These are phyloP conservation scores for Sugiyamaella chiloensis DNA, from an alignment of 805 yeast species.

Conservation along the genomic window DNA sequence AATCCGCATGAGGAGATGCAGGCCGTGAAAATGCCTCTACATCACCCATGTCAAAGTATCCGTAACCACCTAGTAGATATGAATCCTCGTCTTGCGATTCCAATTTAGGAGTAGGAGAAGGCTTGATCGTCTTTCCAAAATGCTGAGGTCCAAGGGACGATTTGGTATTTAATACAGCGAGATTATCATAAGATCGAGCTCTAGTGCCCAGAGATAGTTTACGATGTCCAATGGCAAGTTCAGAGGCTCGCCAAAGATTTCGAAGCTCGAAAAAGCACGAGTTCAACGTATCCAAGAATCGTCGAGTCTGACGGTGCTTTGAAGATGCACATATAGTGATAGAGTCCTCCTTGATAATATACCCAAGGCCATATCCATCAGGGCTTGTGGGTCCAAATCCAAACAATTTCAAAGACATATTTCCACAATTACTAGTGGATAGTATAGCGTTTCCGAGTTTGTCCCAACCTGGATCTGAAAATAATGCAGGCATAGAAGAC, in stretches of 20 bases:
- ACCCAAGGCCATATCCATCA: constrained; percentile 92
- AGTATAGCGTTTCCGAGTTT: constrained; percentile 73
- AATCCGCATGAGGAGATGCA: constrained; percentile 48
- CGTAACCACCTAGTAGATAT: constrained; percentile 74
- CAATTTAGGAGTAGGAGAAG: constrained; percentile 15
- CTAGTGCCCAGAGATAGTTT: constrained; percentile 17
- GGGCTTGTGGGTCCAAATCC: constrained; percentile 91
- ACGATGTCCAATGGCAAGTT: constrained; percentile 12
- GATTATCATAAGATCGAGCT: constrained; percentile 23
- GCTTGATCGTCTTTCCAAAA: constrained; percentile 20
- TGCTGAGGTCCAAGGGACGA: constrained; percentile 10
- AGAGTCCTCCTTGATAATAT: constrained; percentile 76
- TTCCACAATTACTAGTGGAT: constrained; percentile 88
- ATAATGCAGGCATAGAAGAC: constrained; percentile 59
- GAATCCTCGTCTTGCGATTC: constrained; percentile 30
- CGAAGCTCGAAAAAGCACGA: constrained; percentile 59
- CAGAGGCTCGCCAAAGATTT: constrained; percentile 36
- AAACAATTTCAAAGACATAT: constrained; percentile 79
- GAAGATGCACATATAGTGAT: constrained; percentile 80
- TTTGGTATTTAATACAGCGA: constrained; percentile 4
- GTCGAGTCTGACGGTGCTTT: constrained; percentile 79
- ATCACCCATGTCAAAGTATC: constrained; percentile 74
- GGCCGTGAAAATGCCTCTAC: constrained; percentile 61
- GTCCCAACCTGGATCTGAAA: constrained; percentile 87
- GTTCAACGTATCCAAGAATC: constrained; percentile 68